Base-by-base conservation (phyloP, 2,329 filamentous ascomycete genomes). In the Botrytis deweyae region DNA sequence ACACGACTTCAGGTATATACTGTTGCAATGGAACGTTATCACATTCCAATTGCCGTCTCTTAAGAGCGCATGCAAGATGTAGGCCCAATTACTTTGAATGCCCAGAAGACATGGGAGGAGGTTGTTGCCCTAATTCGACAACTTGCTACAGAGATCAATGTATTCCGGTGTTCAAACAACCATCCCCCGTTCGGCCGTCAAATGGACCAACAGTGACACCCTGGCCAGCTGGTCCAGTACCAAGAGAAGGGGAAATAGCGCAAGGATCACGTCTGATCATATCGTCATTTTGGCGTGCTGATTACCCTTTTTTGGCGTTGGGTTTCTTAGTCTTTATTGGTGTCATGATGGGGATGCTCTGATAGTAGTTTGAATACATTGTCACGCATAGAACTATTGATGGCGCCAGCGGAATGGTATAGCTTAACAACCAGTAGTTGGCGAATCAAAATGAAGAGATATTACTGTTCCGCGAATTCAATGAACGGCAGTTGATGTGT, bases 201-300 rank as follows among this genome's bases (percentile, higher is more conserved):
- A 76, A 74, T 25, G 75, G 74, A 70, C 75, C 78, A 63, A 80
- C 78, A 22, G 69, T 70, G 16, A 80, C 79, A 61, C 68, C 42
- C 25, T 46, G 49, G n/a, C 69, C 72, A 16, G 68, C 68, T 36
- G 42, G 29, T 40, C 72, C 72, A 14, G 44, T 76, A 12, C 74
- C 75, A 14, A 80, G 79, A 69, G 72, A 77, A 33, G 79, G 80
- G 67, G 79, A 81, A 49, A 75, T 80, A 38, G 76, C 75, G 40
- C 75, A 77, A 44, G 74, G 68, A 44, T 69, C 63, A 29, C 75
- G 63, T 40, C 59, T 64, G 29, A 74, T 58, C 22, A 62, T 59
- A 20, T 75, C 76, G 16, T 62, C 75, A 12, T 66, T 75, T 33
- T 69, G 75, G 66, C 65, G 9, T 49, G 49, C 76, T 55, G 75